A percentile compares a stretch with the other conserved stretches of the same genome.
phyloP scores from a whole-genome alignment of 2,329 filamentous ascomycete genomes.

The Neopestalotiopsis sp. region DNA sequence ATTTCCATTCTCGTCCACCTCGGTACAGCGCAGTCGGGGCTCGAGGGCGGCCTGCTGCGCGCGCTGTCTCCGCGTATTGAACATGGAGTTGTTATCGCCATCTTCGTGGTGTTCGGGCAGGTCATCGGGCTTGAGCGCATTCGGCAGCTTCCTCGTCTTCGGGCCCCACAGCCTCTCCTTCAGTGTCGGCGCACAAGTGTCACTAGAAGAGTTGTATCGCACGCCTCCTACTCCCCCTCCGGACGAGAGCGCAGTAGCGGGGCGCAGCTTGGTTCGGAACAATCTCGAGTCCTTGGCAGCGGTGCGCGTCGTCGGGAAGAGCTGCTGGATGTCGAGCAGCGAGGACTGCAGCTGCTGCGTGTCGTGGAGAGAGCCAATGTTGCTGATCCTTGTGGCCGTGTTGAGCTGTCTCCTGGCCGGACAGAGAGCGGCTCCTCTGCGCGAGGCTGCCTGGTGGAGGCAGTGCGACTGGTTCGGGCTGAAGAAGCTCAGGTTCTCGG shows the following conservation, averaged over 20 bases:
- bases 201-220: constrained; percentile 35
- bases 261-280: constrained; percentile 18
- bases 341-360: constrained; percentile 29
- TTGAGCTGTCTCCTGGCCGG: constrained; percentile 30
- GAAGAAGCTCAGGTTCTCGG: constrained; percentile 62
- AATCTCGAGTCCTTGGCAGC: constrained; percentile 19
- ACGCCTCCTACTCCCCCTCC: constrained; percentile 24
- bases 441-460: constrained; percentile 20
- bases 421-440: constrained; percentile 25
- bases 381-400: constrained; percentile 21
- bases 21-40: constrained; percentile 87
- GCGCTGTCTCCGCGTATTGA: constrained; percentile 72
- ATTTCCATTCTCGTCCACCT: constrained; percentile 90
- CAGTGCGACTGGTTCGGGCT: constrained; percentile 41
- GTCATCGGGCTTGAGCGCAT: constrained; percentile 60
- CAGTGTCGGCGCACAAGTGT: constrained; percentile 44
- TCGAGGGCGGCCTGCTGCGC: constrained; percentile 82
- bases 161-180: constrained; percentile 56
- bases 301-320: constrained; percentile 24
- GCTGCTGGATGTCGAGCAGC: constrained; percentile 30
- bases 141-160: constrained; percentile 41
- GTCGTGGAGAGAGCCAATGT: constrained; percentile 12
- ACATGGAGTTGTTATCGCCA: constrained; percentile 64
- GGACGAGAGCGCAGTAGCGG: constrained; percentile 22
- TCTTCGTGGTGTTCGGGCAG: constrained; percentile 66